A percentile compares a stretch with the other conserved stretches of the same genome.
These are phyloP conservation scores for Nemania sp. DNA, from an alignment of 2,329 filamentous ascomycete species.

Conservation along the genomic window DNA sequence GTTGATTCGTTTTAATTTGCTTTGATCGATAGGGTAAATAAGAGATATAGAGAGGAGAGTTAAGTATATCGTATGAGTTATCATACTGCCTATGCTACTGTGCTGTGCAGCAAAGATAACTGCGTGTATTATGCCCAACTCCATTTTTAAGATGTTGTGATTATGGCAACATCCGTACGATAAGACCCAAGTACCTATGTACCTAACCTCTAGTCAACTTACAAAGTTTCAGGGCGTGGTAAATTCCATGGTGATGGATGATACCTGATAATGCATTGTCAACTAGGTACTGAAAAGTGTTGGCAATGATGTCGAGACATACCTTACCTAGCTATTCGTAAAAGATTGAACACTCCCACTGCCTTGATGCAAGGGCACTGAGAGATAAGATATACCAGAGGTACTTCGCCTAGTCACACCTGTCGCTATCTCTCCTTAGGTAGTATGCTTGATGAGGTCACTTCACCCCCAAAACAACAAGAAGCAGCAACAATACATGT, in stretches of 20 bases:
- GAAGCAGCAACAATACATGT: too few relatives aligned
- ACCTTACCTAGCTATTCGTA: too few relatives aligned
- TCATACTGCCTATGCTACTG: not conserved
- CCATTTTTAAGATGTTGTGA: not conserved
- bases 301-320: too few relatives aligned
- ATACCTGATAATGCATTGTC: not conserved
- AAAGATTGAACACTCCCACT: too few relatives aligned
- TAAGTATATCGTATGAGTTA: not conserved
- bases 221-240: not conserved
- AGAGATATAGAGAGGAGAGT: not conserved
- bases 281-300: too few relatives aligned
- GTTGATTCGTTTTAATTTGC: not conserved
- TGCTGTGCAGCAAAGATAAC: not conserved
- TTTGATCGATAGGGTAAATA: not conserved
- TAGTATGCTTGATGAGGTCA: not conserved
- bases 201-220: not conserved
- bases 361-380: too few relatives aligned
- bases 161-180: slow-evolving; percentile 1
- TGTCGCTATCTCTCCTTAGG: too few relatives aligned
- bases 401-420: too few relatives aligned
- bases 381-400: too few relatives aligned
- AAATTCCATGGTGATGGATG: not conserved
- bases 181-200: not conserved
- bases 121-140: too few relatives aligned
- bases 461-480: not conserved